A percentile compares a stretch with the other conserved stretches of the same genome.
Conservation (phyloP, 805 yeast genomes). For the Lipomyces kockii region DNA sequence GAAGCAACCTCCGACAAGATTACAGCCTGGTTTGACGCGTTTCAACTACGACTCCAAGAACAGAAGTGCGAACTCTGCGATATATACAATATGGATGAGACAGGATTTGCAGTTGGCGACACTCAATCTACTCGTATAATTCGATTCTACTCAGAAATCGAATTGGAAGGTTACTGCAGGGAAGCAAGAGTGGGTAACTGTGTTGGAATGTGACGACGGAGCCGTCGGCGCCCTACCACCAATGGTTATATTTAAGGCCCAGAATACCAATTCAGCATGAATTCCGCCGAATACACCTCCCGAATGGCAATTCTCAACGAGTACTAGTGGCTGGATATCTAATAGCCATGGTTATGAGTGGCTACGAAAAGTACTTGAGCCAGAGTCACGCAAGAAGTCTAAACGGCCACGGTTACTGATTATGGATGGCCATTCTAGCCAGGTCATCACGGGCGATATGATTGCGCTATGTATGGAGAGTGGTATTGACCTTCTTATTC, state of each 20-base stretch:
- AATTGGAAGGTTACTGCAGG: slow-evolving; percentile 1
- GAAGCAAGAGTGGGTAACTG: not conserved
- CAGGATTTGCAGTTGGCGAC: slow-evolving; percentile 3
- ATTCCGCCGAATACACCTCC: not conserved
- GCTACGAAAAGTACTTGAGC: slow-evolving; percentile 3
- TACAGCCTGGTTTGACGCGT: too few relatives aligned
- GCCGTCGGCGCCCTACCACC: not conserved
- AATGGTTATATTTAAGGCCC: not conserved
- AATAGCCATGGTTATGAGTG: slow-evolving; percentile 2
- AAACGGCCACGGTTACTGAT: not conserved
- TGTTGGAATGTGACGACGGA: slow-evolving; percentile 3
- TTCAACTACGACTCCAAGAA: too few relatives aligned
- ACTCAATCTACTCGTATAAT: not conserved
- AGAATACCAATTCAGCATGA: slow-evolving; percentile 1
- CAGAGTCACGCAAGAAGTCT: slow-evolving; percentile 1
- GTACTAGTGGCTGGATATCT: slow-evolving; percentile 6
- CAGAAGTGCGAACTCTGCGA: too few relatives aligned
- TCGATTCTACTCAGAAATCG: not conserved
- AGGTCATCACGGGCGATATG: too few relatives aligned
- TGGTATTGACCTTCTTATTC: slow-evolving; percentile 3
- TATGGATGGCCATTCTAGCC: slow-evolving; percentile 1
- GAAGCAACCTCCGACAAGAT: too few relatives aligned
- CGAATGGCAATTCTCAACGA: slow-evolving; percentile 1
- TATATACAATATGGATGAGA: too few relatives aligned
- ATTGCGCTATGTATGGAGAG: not conserved